Evolutionary conservation across 108 stramenopile species (phyloP), one percentile per base, ranked within the genome.

Genomic region (Bacterosira constricta): DNA sequence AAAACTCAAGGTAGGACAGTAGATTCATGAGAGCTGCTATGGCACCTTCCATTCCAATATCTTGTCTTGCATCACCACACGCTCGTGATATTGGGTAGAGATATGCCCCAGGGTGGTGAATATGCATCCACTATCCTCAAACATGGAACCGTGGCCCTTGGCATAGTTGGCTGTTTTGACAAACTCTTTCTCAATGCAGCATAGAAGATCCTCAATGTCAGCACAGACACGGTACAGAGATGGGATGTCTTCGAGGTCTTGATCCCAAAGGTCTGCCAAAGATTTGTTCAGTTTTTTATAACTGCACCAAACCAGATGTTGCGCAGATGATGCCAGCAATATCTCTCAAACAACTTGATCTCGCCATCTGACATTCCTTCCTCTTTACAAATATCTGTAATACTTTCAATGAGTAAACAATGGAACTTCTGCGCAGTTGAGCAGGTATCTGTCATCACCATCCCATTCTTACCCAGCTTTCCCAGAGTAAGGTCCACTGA

Each of bases 271-370:
- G 13, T 30, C 35, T 20, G 35, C 54, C 38, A 68, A 27, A 23
- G 7, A 18, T n/a, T 23, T 21, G 13, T n/a, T 27, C 27, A 68
- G 38, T 31, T 15, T 21, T 56, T 30, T 1, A 57, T 31, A 17
- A 35, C 37, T 0, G 20, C 27, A 13, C 53, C 66, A 54, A 67
- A 44, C 67, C 67, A 68, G 4, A 68, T 17, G 27, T 68, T 68
- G 55, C 67, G 67, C 39, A 68, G 17, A 39, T 68, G 67, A 12
- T 59, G 38, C 67, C 67, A 68, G 30, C 67, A 68, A 38, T 68
- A 21, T 26, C 25, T 13, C 55, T 68, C 55, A 34, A n/a, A 54
- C 35, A 54, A 42, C 13, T 47, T 63, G n/a, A 49, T 47, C 27
- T 63, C 32, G 46, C 46, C 20, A 47, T 47, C 46, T 25, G 23